phyloP scores from a whole-genome alignment of 805 yeast genomes.

The Lipomyces spencermartinsiae region DNA sequence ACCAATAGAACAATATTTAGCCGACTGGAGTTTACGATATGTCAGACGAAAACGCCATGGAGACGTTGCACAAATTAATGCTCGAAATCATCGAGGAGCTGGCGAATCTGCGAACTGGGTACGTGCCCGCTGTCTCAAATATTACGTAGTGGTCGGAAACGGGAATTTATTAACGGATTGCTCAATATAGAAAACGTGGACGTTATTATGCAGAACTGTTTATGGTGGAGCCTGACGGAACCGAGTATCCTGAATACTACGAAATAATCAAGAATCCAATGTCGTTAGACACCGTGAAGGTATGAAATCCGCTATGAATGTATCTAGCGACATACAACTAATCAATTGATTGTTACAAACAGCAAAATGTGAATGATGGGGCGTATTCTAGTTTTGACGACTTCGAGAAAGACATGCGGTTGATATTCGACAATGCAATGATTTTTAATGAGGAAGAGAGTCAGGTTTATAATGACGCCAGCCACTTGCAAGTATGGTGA shows the following conservation, averaged over 20 bases:
- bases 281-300: conserved; percentile 63
- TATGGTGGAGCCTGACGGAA: conserved; percentile 71
- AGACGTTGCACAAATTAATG: conserved; percentile 21
- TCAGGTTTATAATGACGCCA: conserved; percentile 74
- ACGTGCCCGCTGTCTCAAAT: background rate
- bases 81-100: conserved; percentile 48
- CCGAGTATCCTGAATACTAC: conserved; percentile 81
- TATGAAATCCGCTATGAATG: conserved; percentile 1
- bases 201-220: conserved; percentile 59
- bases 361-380: conserved; percentile 58
- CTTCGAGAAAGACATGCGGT: conserved; percentile 62
- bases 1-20: background rate
- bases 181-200: conserved; percentile 49
- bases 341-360: conserved; percentile 19
- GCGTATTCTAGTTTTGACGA: conserved; percentile 61
- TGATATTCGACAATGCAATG: conserved; percentile 81
- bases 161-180: background rate
- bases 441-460: conserved; percentile 77
- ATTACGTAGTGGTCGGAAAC: background rate
- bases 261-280: conserved; percentile 74
- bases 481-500: conserved; percentile 58
- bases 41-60: conserved; percentile 1
- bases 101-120: conserved; percentile 45
- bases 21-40: background rate
- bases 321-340: background rate